Evolutionary conservation across 441 rosid genomes (phyloP).

Genomic region (Eruca vesicaria): DNA sequence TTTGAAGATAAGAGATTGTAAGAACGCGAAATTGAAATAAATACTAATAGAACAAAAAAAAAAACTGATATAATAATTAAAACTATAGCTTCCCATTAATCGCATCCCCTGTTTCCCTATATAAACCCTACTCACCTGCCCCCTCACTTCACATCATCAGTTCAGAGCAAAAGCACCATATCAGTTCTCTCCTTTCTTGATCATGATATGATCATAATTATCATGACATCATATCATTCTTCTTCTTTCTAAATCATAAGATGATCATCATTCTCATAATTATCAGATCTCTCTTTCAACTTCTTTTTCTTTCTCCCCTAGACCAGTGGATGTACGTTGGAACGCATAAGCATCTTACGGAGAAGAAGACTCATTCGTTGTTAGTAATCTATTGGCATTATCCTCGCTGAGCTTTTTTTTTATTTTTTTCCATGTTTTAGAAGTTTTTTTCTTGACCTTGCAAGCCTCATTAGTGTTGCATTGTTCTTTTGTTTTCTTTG

Average conservation of each 20-base stretch:
- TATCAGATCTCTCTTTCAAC: too few relatives aligned
- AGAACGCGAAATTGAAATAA: too few relatives aligned
- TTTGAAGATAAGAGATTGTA: too few relatives aligned
- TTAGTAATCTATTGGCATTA: slow-evolving; percentile 38
- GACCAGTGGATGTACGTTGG: slow-evolving; percentile 13
- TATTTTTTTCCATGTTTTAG: too few relatives aligned
- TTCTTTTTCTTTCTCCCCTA: too few relatives aligned
- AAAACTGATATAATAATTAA: too few relatives aligned
- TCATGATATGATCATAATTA: slow-evolving; percentile 11
- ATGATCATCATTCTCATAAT: too few relatives aligned
- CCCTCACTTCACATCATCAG: slow-evolving; percentile 22
- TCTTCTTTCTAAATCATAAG: too few relatives aligned
- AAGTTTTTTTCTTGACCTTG: too few relatives aligned
- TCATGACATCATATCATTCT: neutral
- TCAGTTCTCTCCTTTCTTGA: neutral
- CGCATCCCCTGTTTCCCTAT: slow-evolving; percentile 12
- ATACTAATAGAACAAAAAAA: too few relatives aligned
- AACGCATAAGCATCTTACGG: neutral
- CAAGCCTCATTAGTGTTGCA: too few relatives aligned
- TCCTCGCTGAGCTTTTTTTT: slow-evolving; percentile 76
- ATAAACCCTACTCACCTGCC: slow-evolving; percentile 22
- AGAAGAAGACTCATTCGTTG: slow-evolving; percentile 1
- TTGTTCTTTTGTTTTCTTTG: too few relatives aligned
- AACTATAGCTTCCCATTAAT: neutral
- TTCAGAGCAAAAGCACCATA: slow-evolving; percentile 19